Evolutionary conservation across 257 asterid genomes (phyloP), one percentile per base, ranked within the genome.

Genomic region (Jasminum sambac): DNA sequence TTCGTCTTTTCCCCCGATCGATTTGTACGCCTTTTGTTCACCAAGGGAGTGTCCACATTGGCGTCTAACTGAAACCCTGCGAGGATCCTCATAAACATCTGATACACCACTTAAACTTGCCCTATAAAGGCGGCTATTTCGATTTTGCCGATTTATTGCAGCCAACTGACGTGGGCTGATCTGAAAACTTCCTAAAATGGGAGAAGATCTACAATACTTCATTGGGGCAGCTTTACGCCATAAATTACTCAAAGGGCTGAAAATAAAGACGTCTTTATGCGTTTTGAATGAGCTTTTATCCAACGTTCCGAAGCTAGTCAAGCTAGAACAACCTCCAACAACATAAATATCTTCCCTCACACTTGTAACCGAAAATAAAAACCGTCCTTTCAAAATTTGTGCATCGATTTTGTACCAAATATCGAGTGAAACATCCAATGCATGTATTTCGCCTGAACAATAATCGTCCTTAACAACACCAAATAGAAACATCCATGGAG

Each of bases 51-150:
- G 82, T 71, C 92, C 80, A 8, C 78, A 81, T 55, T 88, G 96
- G 48, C 98, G 86, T 72, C 99, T 78, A 16, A 91, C 88, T 0
- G 98, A 91, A 5, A 88, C 94, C 48, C 99, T 81, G 77, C 89
- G 98, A 52, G 99, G 98, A 81, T 95, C 99, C 78, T 95, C 99
- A 11, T 95, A 95, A 48, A 95, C 98, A 72, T 91, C 97, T 3
- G 92, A 87, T 8, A 74, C 82, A 12, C 94, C 96, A 36, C 90
- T 96, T 46, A 83, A 70, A 75, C 94, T 81, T 14, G 96, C 42
- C 69, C 97, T 74, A 77, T 82, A 74, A 34, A 81, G 77, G 6
- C 89, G 86, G 61, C 78, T 82, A 17, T 89, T 96, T 0, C 91
- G 86, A 62, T 50, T 84, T 72, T 86, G 96, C 69, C 83, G 97